Evolutionary conservation across 2,329 filamentous ascomycete genomes (phyloP), one percentile per base, ranked within the genome.

Genomic region (Fusarium oxysporum): DNA sequence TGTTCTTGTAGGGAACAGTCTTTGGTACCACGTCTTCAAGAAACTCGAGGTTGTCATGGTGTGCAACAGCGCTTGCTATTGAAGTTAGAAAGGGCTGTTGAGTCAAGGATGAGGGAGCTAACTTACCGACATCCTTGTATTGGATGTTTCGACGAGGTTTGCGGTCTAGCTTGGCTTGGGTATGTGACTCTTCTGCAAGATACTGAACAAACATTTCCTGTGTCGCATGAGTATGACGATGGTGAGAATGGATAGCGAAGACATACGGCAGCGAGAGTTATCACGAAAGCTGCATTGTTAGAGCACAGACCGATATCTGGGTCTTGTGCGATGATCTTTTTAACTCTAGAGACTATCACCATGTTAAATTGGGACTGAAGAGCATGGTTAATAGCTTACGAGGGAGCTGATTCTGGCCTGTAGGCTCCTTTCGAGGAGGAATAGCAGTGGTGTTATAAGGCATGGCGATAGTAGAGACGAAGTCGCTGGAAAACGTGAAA

Each of bases 201-300:
- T 98, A 93, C 81, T 97, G 94, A 75, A 99, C 92, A 84, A 99
- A 98, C 88, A 97, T 92, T 84, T 99, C 96, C 92, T 95, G 64
- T 23, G 17, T n/a, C 40, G 8, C 23, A 50, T 77, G 51, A 76
- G 63, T 30, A 44, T 12, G 32, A 11, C 17, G 8, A 7, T 4
- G 5, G 19, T 33, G 19, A 41, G 11, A 12, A 23, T 11, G 47
- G 17, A 38, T 3, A 33, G 38, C 21, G n/a, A 43, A n/a, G 28
- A 80, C 88, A 73, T 82, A 93, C 93, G 7, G 96, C 95, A 28
- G 96, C 96, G 68, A 97, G 88, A 3, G 96, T 95, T 78, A 98
- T 97, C 64, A 96, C 91, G 81, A 98, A 98, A 25, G 95, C 93
- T 60, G 96, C 96, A 79, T 97, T 97, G 82, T 95, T 97, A 51